Evolutionary conservation across 345 rosid genomes (phyloP).

Genomic region (Citropsis articulata): DNA sequence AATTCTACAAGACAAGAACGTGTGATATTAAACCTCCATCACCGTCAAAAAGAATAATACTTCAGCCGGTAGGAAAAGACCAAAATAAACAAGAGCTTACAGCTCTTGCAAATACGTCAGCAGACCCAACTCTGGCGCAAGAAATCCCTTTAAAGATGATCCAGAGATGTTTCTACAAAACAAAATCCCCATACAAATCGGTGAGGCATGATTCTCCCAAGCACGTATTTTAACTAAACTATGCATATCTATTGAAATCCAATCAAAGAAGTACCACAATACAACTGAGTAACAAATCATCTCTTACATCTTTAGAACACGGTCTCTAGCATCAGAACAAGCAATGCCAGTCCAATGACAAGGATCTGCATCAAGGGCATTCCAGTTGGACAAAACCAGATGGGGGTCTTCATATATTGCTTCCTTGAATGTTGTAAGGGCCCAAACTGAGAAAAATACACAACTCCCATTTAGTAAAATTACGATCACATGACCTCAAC

Average conservation of each 20-base stretch:
- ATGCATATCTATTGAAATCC: not conserved
- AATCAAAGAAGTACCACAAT: constrained; percentile 4
- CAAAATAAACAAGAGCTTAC: constrained; percentile 35
- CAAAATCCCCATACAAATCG: constrained; percentile 13
- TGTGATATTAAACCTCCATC: constrained; percentile 11
- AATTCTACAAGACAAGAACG: constrained; percentile 49
- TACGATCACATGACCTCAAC: constrained; percentile 11
- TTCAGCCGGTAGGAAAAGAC: not conserved
- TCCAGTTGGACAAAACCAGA: constrained; percentile 77
- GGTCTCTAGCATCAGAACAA: constrained; percentile 57
- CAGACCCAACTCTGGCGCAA: constrained; percentile 77
- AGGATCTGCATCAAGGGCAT: constrained; percentile 75
- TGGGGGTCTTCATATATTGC: constrained; percentile 85
- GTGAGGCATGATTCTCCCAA: constrained; percentile 11
- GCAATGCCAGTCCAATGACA: constrained; percentile 78
- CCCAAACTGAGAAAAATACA: constrained; percentile 47
- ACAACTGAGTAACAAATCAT: not conserved
- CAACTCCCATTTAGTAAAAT: constrained; percentile 22
- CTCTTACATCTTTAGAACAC: constrained; percentile 80
- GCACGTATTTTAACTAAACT: not conserved
- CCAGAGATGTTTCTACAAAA: constrained; percentile 72
- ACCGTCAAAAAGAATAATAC: not conserved
- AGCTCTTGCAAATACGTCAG: constrained; percentile 69
- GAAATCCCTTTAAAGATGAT: constrained; percentile 72
- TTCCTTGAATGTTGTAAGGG: constrained; percentile 76